A percentile compares a stretch with the other conserved stretches of the same genome.
These are phyloP conservation scores for sunflower (Helianthus annuus) DNA, from an alignment of 129 eudicot species.

Conservation along the genomic window DNA sequence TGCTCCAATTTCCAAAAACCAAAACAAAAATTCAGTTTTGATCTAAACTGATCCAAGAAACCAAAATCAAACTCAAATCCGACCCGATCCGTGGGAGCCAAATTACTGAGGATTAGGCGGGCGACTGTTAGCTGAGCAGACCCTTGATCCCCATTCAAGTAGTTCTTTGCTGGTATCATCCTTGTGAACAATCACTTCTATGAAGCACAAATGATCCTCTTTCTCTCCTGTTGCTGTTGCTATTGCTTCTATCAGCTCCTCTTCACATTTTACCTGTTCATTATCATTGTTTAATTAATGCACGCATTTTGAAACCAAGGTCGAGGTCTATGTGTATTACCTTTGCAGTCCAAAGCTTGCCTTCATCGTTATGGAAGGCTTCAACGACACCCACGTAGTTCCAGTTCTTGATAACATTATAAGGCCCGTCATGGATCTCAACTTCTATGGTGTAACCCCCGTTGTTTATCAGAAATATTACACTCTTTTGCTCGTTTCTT, in stretches of 20 bases:
- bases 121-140: conserved; percentile 54
- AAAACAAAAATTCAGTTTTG: background rate
- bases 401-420: conserved; percentile 63
- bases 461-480: conserved; percentile 54
- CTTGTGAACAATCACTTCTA: conserved; percentile 56
- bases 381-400: conserved; percentile 56
- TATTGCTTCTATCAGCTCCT: conserved; percentile 48
- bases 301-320: background rate
- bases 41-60: background rate
- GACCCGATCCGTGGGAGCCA: background rate
- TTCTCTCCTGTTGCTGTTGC: conserved; percentile 51
- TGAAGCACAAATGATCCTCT: conserved; percentile 55
- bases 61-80: background rate
- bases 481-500: conserved; percentile 41
- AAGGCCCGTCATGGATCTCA: conserved; percentile 63
- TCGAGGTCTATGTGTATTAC: conserved; percentile 8
- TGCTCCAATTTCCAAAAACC: background rate
- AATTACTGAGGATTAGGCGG: conserved; percentile 51
- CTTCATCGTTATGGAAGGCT: conserved; percentile 50
- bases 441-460: conserved; percentile 64
- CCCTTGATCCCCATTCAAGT: conserved; percentile 61
- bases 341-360: conserved; percentile 54
- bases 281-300: background rate
- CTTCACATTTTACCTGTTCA: conserved; percentile 40
- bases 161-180: conserved; percentile 62